Evolutionary conservation across 257 asterid species (phyloP).

Genomic region (Parsonsia alboflavescens): DNA sequence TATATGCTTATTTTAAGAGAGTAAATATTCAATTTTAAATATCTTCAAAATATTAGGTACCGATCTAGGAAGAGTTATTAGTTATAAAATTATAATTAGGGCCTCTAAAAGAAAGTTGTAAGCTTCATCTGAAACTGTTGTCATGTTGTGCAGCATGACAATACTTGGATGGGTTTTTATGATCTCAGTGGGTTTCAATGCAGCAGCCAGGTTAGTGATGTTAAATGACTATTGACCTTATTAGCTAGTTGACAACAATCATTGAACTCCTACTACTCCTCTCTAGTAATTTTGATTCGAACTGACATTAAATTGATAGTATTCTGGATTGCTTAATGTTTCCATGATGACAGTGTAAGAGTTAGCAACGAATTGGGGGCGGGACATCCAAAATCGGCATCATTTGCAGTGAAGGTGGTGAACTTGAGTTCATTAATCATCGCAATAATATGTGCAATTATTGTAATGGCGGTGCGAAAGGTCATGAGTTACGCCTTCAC

Average conservation of each 20-base stretch:
- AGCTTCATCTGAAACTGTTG: background rate
- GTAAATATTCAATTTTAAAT: too few relatives aligned
- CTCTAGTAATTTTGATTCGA: too few relatives aligned
- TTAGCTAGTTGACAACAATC: too few relatives aligned
- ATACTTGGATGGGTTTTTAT: slow-evolving; percentile 29
- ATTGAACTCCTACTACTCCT: too few relatives aligned
- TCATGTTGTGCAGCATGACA: slow-evolving; percentile 21
- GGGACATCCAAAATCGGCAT: slow-evolving; percentile 29
- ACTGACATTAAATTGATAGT: too few relatives aligned
- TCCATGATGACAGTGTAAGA: slow-evolving; percentile 20
- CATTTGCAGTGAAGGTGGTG: slow-evolving; percentile 23
- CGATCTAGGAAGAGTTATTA: too few relatives aligned
- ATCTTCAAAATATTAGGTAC: too few relatives aligned
- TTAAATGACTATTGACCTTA: too few relatives aligned
- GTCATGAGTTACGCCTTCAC: slow-evolving; percentile 35
- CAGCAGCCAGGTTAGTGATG: slow-evolving; percentile 31
- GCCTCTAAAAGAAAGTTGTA: too few relatives aligned
- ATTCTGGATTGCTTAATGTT: too few relatives aligned
- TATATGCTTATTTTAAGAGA: too few relatives aligned
- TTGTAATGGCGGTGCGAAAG: slow-evolving; percentile 14
- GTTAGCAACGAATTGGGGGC: slow-evolving; percentile 32
- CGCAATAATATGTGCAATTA: slow-evolving; percentile 13
- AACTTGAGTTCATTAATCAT: slow-evolving; percentile 14
- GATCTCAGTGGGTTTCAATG: slow-evolving; percentile 37
- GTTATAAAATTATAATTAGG: too few relatives aligned